Evolutionary conservation across 2,329 filamentous ascomycete genomes (phyloP), one percentile per base, ranked within the genome.

Genomic region (Cladosporium velox): DNA sequence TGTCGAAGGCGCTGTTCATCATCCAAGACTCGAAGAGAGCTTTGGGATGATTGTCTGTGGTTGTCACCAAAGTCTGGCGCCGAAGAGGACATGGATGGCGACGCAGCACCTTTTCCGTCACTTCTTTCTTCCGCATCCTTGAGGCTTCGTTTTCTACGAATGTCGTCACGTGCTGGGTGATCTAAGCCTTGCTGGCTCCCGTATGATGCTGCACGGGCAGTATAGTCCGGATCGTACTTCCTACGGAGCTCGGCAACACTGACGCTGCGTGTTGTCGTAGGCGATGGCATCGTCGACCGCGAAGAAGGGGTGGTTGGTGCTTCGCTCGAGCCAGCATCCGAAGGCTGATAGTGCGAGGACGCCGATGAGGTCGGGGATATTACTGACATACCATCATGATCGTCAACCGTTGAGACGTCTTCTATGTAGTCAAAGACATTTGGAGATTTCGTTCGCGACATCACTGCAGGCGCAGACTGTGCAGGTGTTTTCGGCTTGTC

Each of bases 391-490:
- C 59, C 65, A 57, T 72, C 70, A 51, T 72, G 69, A 47, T 67
- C 66, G n/a, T 70, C 68, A 26, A 68, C 68, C 24, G 67, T 55
- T 1, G 70, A 59, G 34, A 70, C 58, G 10, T 68, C 34, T 12
- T 73, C 70, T 70, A 75, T 71, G 65, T 67, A 74, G 66, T 73
- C 72, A 66, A 76, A 75, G 24, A 74, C 73, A 65, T 75, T 73
- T 10, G 67, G 68, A 28, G 65, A 52, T 21, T 64, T 72, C 14
- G 74, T 59, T 34, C 67, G 66, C 8, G 67, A 65, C 24, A 57
- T 62, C 24, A 8, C 30, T 10, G n/a, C 55, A 44, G 59, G 30
- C 52, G 55, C 28, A 49, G 34, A 57, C 6, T 26, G 12, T 66
- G 18, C 51, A 24, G 26, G 28, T 49, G 54, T 18, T 41, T 70